These are phyloP conservation scores for Auriscalpium vulgare DNA, from an alignment of 768 basidiomycete genomes.

Conservation along the genomic window DNA sequence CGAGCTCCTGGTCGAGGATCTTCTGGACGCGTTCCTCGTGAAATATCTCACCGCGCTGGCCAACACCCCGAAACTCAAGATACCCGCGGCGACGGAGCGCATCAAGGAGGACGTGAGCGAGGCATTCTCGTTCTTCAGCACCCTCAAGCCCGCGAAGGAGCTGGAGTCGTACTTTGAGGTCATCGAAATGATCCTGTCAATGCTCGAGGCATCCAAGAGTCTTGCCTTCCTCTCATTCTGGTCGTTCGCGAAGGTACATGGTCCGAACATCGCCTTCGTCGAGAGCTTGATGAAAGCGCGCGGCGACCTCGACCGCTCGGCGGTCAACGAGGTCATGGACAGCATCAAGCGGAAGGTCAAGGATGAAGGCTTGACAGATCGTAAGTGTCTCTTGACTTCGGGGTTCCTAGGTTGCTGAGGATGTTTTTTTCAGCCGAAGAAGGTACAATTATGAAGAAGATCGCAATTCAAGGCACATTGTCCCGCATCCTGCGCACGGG, in stretches of 20 bases:
- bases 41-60: slow-evolving; percentile 84
- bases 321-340: slow-evolving; percentile 87
- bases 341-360: slow-evolving; percentile 88
- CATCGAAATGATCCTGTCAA: slow-evolving; percentile 70
- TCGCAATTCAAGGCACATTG: slow-evolving; percentile 66
- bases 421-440: slow-evolving; percentile 48
- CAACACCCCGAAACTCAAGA: slow-evolving; percentile 75
- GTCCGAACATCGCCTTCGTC: slow-evolving; percentile 86
- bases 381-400: slow-evolving; percentile 37
- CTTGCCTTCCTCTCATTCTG: slow-evolving; percentile 91
- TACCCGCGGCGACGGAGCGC: slow-evolving; percentile 77
- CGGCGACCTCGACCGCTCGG: slow-evolving; percentile 85
- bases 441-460: slow-evolving; percentile 89
- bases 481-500: slow-evolving; percentile 59
- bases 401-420: slow-evolving; percentile 1
- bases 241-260: slow-evolving; percentile 88
- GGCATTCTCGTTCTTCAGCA: slow-evolving; percentile 74
- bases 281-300: slow-evolving; percentile 86
- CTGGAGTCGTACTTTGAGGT: slow-evolving; percentile 81
- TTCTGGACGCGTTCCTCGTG: slow-evolving; percentile 85
- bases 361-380: slow-evolving; percentile 77
- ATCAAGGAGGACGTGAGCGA: slow-evolving; percentile 77
- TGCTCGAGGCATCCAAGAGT: slow-evolving; percentile 81
- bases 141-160: slow-evolving; percentile 69
- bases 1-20: slow-evolving; percentile 87